Evolutionary conservation across 2,329 filamentous ascomycete species (phyloP), one percentile per base, ranked within the genome.

Genomic region (Talaromyces sp.): DNA sequence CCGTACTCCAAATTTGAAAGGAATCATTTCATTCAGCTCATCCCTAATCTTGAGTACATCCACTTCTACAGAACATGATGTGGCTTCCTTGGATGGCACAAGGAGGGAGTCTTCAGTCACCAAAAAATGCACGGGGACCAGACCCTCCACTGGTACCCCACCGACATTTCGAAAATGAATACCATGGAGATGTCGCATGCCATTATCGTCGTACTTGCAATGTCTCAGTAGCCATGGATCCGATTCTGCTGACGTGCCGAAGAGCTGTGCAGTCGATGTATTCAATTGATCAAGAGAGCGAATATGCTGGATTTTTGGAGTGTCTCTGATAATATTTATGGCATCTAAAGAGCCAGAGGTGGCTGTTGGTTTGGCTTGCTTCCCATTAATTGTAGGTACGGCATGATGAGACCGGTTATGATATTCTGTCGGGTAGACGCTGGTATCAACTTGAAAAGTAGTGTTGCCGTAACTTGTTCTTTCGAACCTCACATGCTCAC

Each of bases 121-220:
- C 17, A 66, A 56, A 25, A 66, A 66, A 64, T 63, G 76, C 2
- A 77, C 70, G 1, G 77, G 77, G 5, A 78, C 76, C 62, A 72
- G 70, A 7, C 75, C 74, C 1, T 68, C 67, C 1, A 72, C 73
- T 0, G 75, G 76, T 19, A 78, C 74, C 9, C 76, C 76, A 2
- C 76, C 77, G 5, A 74, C 76, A 66, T 78, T 76, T n/a, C 77
- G 74, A 62, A 76, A 73, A 63, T 77, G 74, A 9, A 78, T 69
- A 59, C 74, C 74, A 65, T 77, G 73, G 33, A 78, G 76, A 25
- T 70, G 69, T 9, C 73, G 72, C 64, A 78, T 71, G 0, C 76
- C 76, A 25, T 73, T 69, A 56, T 78, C 75, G 58, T 79, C 75
- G 52, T 77, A 78, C 11, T 70, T 72, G 64, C 75, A 77, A 64